Conservation (phyloP, 1,139 yeast species). For the Scheffersomyces lignicola region DNA sequence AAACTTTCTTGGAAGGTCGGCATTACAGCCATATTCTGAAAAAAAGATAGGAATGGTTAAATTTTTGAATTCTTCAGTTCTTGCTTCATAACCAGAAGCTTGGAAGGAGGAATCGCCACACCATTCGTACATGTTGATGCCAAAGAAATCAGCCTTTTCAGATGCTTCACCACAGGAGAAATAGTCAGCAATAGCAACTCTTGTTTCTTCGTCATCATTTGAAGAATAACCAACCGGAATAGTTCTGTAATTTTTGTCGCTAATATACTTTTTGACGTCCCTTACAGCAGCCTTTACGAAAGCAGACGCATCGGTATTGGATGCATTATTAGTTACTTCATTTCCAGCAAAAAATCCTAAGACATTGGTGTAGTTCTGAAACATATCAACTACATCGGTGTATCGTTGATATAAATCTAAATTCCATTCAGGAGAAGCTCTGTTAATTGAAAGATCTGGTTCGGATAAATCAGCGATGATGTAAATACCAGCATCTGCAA, state of each 20-base stretch:
- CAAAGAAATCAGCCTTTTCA: slow-evolving; percentile 82
- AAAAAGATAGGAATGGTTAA: slow-evolving; percentile 79
- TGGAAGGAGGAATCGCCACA: slow-evolving; percentile 72
- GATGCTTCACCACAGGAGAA: slow-evolving; percentile 72
- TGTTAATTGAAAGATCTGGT: slow-evolving; percentile 72
- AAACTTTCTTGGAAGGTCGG: slow-evolving; percentile 60
- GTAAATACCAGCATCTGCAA: slow-evolving; percentile 87
- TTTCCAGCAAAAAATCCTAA: slow-evolving; percentile 94
- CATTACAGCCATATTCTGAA: slow-evolving; percentile 82
- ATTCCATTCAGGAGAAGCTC: slow-evolving; percentile 76
- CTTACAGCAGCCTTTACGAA: slow-evolving; percentile 90
- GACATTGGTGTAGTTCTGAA: slow-evolving; percentile 78
- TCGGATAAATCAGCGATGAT: slow-evolving; percentile 85
- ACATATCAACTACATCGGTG: slow-evolving; percentile 79
- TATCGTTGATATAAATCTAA: slow-evolving; percentile 68
- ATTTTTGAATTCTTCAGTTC: slow-evolving; percentile 60
- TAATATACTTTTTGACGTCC: slow-evolving; percentile 83
- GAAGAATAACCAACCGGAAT: slow-evolving; percentile 95
- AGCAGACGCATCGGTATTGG: slow-evolving; percentile 67
- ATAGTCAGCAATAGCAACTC: slow-evolving; percentile 78
- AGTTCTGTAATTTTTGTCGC: slow-evolving; percentile 61
- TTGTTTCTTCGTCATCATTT: slow-evolving; percentile 73
- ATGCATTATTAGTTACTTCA: slow-evolving; percentile 63
- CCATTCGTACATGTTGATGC: slow-evolving; percentile 91
- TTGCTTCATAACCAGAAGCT: slow-evolving; percentile 66